These are phyloP conservation scores for Primulina tabacum DNA, from an alignment of 257 asterid genomes.

Conservation along the genomic window DNA sequence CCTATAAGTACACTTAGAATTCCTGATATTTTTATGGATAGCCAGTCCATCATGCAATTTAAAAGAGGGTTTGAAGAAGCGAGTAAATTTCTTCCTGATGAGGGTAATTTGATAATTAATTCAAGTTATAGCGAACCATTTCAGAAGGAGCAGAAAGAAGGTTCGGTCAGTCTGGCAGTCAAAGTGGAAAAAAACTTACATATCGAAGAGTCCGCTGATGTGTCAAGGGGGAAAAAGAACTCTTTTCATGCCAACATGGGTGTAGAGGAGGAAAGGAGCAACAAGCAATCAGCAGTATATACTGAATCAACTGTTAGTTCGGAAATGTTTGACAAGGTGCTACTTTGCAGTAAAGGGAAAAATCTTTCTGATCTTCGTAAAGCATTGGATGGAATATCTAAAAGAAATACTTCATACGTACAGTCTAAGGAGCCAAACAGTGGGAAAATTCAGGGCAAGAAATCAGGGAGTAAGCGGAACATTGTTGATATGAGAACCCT, in stretches of 20 bases:
- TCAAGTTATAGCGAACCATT: conserved; percentile 21
- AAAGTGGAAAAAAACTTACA: conserved; percentile 34
- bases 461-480: conserved; percentile 31
- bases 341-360: conserved; percentile 66
- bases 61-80: conserved; percentile 67
- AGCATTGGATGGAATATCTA: conserved; percentile 46
- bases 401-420: conserved; percentile 27
- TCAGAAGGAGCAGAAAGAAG: conserved; percentile 30
- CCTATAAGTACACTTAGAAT: conserved; percentile 45
- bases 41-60: conserved; percentile 52
- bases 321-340: conserved; percentile 62
- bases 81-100: conserved; percentile 54
- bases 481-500: conserved; percentile 69
- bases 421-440: conserved; percentile 38
- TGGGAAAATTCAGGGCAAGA: conserved; percentile 42
- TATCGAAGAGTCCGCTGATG: conserved; percentile 25
- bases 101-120: conserved; percentile 31
- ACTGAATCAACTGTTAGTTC: conserved; percentile 53
- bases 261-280: conserved; percentile 47
- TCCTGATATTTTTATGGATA: conserved; percentile 42
- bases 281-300: conserved; percentile 62
- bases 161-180: conserved; percentile 17
- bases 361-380: conserved; percentile 66
- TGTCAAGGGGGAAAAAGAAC: conserved; percentile 66
- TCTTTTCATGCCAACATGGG: conserved; percentile 36